Evolutionary conservation across 2,329 filamentous ascomycete species (phyloP).

Genomic region (Claviceps arundinis): DNA sequence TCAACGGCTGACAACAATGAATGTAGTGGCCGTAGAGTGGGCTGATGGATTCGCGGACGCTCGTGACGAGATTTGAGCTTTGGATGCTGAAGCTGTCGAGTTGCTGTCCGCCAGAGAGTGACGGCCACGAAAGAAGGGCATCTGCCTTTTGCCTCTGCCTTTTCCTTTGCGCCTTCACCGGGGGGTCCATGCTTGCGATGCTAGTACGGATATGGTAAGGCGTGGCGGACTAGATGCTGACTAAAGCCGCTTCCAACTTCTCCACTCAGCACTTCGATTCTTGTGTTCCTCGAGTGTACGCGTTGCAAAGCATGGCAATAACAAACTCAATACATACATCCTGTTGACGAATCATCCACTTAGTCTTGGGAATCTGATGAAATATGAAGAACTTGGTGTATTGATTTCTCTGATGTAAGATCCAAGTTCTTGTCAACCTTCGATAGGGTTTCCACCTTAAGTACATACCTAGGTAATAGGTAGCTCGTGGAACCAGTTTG

Average conservation of each 20-base stretch:
- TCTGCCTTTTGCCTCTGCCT: neutral
- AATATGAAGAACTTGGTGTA: too few species aligned
- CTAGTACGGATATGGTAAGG: neutral
- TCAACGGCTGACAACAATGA: neutral
- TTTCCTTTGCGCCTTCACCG: neutral
- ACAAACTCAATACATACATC: too few species aligned
- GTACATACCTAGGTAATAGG: too few species aligned
- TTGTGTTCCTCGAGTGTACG: neutral
- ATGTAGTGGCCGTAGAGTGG: too few species aligned
- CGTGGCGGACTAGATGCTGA: neutral
- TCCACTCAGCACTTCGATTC: constrained; percentile 13
- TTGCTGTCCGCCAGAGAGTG: neutral
- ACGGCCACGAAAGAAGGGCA: neutral
- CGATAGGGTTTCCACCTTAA: too few species aligned
- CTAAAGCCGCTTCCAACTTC: constrained; percentile 19
- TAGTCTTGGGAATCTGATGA: too few species aligned
- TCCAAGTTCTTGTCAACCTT: too few species aligned
- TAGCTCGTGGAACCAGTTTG: too few species aligned
- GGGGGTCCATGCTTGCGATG: neutral
- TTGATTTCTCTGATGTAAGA: too few species aligned
- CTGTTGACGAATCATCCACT: too few species aligned
- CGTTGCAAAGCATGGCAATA: too few species aligned
- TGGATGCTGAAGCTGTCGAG: neutral
- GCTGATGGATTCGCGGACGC: constrained; percentile 1
- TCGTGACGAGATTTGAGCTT: constrained; percentile 1